phyloP scores from a whole-genome alignment of 768 basidiomycete genomes.

The Naganishia friedmannii region DNA sequence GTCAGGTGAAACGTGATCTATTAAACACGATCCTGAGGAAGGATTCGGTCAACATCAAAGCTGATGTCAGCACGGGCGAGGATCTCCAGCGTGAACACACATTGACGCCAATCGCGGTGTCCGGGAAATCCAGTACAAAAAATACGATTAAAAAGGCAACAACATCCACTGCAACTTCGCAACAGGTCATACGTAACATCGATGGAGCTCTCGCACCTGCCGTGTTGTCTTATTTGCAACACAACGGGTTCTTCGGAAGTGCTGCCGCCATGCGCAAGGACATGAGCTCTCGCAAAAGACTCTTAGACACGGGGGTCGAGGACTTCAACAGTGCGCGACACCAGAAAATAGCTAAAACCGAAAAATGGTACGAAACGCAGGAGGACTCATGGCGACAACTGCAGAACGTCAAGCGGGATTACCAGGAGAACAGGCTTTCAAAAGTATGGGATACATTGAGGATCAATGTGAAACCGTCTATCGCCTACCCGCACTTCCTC shows the following conservation, averaged over 20 bases:
- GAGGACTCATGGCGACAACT: slow-evolving; percentile 6
- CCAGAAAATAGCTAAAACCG: slow-evolving; percentile 3
- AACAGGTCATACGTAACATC: slow-evolving; percentile 15
- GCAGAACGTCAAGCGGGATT: slow-evolving; percentile 14
- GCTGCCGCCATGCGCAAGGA: slow-evolving; percentile 16
- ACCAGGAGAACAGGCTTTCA: slow-evolving; percentile 10
- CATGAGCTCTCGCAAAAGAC: slow-evolving; percentile 19
- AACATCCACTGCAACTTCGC: background rate
- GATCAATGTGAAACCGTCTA: background rate
- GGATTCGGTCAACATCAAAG: slow-evolving; percentile 3
- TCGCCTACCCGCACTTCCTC: slow-evolving; percentile 9
- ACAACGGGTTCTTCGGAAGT: slow-evolving; percentile 13
- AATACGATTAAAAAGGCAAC: background rate
- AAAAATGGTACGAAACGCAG: slow-evolving; percentile 14
- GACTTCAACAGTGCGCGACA: background rate
- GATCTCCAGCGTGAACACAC: background rate
- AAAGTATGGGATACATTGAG: slow-evolving; percentile 2
- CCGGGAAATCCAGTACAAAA: background rate
- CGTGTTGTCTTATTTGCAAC: slow-evolving; percentile 15
- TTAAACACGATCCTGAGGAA: background rate
- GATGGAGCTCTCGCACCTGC: slow-evolving; percentile 18
- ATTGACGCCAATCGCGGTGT: background rate
- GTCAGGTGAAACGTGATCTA: slow-evolving; percentile 1
- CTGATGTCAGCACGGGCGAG: background rate
- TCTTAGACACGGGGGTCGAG: slow-evolving; percentile 7